Evolutionary conservation across 257 asterid genomes (phyloP).

Genomic region (Marsdenia floribunda): DNA sequence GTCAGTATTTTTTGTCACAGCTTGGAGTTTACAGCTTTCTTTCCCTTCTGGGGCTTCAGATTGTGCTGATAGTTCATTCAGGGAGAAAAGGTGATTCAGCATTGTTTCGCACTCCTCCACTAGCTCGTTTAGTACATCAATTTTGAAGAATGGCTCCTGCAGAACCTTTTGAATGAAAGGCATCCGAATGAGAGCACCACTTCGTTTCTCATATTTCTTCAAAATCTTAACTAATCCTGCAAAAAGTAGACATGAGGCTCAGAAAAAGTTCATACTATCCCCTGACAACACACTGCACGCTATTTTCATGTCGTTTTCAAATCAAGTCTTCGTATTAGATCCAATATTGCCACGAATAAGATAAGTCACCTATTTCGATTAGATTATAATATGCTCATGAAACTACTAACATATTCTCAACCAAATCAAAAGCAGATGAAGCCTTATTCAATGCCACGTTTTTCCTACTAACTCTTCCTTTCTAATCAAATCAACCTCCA

Average conservation of each 20-base stretch:
- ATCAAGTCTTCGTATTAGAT: too few species aligned
- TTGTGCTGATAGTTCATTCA: constrained; percentile 36
- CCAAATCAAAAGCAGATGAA: neutral
- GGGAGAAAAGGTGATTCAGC: constrained; percentile 46
- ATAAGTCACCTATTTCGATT: neutral
- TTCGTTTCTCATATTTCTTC: constrained; percentile 76
- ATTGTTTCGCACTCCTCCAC: constrained; percentile 64
- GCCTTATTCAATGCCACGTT: neutral
- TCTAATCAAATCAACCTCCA: neutral
- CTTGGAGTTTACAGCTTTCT: constrained; percentile 19
- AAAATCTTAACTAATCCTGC: constrained; percentile 71
- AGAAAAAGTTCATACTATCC: neutral
- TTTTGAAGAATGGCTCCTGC: constrained; percentile 57
- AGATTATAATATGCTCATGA: neutral
- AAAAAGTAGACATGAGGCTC: constrained; percentile 8
- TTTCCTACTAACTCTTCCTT: neutral
- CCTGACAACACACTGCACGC: too few species aligned
- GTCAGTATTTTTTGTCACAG: constrained; percentile 17
- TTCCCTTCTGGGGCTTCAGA: constrained; percentile 29
- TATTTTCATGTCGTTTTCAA: too few species aligned
- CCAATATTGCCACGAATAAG: too few species aligned
- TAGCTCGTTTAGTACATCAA: constrained; percentile 44
- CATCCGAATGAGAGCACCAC: constrained; percentile 52
- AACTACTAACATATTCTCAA: neutral
- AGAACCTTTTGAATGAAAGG: constrained; percentile 67